Percentiles rank a stretch among this genome's conserved stretches.
Conservation (phyloP, 352 stramenopile species). For the Globisporangium splendens region DNA sequence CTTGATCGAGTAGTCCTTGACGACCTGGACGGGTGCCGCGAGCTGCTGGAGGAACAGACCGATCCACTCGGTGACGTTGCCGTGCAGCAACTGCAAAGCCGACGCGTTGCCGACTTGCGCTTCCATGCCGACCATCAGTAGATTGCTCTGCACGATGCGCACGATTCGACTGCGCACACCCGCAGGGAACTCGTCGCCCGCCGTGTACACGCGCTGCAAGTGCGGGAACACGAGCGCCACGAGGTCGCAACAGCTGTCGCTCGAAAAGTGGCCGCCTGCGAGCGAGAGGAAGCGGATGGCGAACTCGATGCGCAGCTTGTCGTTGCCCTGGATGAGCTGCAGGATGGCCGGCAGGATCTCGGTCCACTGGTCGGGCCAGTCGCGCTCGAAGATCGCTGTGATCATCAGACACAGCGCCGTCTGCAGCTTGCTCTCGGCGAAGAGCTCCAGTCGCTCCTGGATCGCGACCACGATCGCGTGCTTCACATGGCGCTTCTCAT, state of each 20-base stretch:
- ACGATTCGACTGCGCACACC: conserved; percentile 55
- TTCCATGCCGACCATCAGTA: conserved; percentile 83
- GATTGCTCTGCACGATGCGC: conserved; percentile 71
- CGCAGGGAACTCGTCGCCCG: conserved; percentile 37
- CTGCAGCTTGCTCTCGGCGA: conserved; percentile 69
- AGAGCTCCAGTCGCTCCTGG: conserved; percentile 54
- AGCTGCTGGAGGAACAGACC: conserved; percentile 60
- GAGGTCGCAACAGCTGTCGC: conserved; percentile 76
- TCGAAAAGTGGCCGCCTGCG: conserved; percentile 68
- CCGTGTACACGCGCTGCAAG: conserved; percentile 57
- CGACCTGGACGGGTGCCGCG: conserved; percentile 26
- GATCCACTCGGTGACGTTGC: conserved; percentile 72
- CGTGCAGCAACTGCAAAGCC: conserved; percentile 56
- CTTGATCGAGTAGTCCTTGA: conserved; percentile 67
- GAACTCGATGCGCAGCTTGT: conserved; percentile 64
- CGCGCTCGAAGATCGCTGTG: conserved; percentile 78
- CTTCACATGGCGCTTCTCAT: conserved; percentile 69
- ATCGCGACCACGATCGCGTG: conserved; percentile 52
- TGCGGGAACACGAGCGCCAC: conserved; percentile 73
- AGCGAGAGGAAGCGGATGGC: conserved; percentile 74
- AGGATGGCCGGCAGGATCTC: conserved; percentile 68
- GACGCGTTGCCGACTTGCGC: conserved; percentile 64
- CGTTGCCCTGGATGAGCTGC: conserved; percentile 45
- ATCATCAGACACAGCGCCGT: conserved; percentile 74
- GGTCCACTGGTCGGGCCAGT: conserved; percentile 81